A percentile compares a stretch with the other conserved stretches of the same genome.
phyloP scores from a whole-genome alignment of 345 rosid species.

The Leavenworthia alabamica region DNA sequence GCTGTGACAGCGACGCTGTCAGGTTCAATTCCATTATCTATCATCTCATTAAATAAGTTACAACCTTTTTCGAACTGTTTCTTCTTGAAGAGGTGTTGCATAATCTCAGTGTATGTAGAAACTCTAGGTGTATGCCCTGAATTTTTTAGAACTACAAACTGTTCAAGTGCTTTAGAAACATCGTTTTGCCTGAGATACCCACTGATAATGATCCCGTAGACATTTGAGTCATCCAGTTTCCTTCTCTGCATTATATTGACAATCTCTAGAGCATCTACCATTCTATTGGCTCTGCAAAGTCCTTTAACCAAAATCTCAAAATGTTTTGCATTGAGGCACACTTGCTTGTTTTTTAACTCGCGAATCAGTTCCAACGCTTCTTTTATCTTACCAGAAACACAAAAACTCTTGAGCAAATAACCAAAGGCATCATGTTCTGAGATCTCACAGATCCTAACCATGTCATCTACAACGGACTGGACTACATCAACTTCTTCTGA shows the following conservation, averaged over 20 bases:
- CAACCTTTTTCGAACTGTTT: constrained; percentile 51
- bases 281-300: constrained; percentile 55
- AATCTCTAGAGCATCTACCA: constrained; percentile 69
- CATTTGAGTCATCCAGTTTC: constrained; percentile 39
- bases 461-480: constrained; percentile 51
- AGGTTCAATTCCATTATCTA: constrained; percentile 46
- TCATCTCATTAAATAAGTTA: constrained; percentile 57
- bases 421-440: constrained; percentile 48
- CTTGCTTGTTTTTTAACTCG: constrained; percentile 45
- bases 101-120: constrained; percentile 60
- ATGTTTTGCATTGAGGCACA: constrained; percentile 40
- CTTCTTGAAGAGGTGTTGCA: constrained; percentile 53
- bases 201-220: constrained; percentile 45
- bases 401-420: constrained; percentile 55
- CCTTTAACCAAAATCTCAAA: constrained; percentile 69
- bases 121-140: constrained; percentile 40
- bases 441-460: constrained; percentile 44
- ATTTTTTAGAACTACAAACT: constrained; percentile 47
- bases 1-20: constrained; percentile 54
- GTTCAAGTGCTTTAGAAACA: constrained; percentile 49
- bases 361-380: constrained; percentile 66
- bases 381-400: constrained; percentile 62
- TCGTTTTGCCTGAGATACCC: constrained; percentile 59
- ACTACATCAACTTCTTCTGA: constrained; percentile 46
- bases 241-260: constrained; percentile 60